phyloP scores from a whole-genome alignment of 2,329 filamentous ascomycete species.

The Fusarium vanettenii region DNA sequence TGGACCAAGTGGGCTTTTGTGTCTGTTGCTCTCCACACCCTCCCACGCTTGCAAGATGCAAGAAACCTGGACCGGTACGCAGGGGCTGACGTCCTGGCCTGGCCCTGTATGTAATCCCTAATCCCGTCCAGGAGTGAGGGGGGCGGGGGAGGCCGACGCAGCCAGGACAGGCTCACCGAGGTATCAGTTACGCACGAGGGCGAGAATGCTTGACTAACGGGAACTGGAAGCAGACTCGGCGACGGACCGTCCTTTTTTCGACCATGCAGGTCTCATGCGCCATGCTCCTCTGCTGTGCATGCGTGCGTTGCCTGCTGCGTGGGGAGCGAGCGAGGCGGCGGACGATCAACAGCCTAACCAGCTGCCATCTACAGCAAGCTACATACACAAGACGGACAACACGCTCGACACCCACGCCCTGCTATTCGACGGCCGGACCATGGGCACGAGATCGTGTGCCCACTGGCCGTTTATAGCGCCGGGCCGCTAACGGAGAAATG shows the following conservation, averaged over 20 bases:
- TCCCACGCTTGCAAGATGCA: slow-evolving; percentile 10
- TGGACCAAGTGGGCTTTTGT: slow-evolving; percentile 12
- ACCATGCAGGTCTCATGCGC: slow-evolving; percentile 20
- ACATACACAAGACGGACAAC: slow-evolving; percentile 8
- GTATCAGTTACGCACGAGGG: slow-evolving; percentile 29
- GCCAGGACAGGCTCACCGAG: slow-evolving; percentile 8
- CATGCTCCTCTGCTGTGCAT: slow-evolving; percentile 35
- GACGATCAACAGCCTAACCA: not conserved
- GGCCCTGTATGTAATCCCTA: slow-evolving; percentile 10
- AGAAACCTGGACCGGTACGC: not conserved
- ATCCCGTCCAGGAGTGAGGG: slow-evolving; percentile 4
- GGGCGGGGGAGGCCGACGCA: slow-evolving; percentile 8
- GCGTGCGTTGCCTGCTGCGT: slow-evolving; percentile 1
- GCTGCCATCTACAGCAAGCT: not conserved
- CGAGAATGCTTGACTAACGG: slow-evolving; percentile 36
- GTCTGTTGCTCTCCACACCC: slow-evolving; percentile 22
- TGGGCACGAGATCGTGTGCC: slow-evolving; percentile 24
- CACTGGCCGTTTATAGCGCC: slow-evolving; percentile 23
- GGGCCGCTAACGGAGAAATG: slow-evolving; percentile 4
- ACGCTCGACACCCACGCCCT: slow-evolving; percentile 15
- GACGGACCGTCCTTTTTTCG: slow-evolving; percentile 9
- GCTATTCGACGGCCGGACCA: not conserved
- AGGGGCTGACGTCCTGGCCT: not conserved
- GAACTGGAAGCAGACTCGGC: slow-evolving; percentile 13
- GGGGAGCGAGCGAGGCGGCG: slow-evolving; percentile 13